Conservation (phyloP, 345 rosid genomes). For the Triadica sebifera region DNA sequence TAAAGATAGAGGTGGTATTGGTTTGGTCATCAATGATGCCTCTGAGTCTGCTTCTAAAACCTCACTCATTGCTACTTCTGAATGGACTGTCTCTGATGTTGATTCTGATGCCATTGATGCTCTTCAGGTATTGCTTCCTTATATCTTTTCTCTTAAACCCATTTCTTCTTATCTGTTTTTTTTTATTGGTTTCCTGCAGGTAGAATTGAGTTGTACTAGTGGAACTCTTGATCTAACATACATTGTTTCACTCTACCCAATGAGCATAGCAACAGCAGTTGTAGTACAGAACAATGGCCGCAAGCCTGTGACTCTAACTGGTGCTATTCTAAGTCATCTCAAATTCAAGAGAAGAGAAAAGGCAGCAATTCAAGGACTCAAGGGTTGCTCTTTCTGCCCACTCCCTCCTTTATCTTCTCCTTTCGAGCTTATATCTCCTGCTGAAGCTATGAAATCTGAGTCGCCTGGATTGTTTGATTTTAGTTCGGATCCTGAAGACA, state of each 20-base stretch:
- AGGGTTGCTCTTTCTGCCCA: slow-evolving; percentile 59
- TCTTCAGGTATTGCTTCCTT: slow-evolving; percentile 54
- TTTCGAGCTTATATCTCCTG: slow-evolving; percentile 69
- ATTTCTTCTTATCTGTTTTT: background rate
- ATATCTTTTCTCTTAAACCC: background rate
- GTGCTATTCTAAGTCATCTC: slow-evolving; percentile 72
- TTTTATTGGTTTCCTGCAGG: slow-evolving; percentile 40
- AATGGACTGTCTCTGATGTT: slow-evolving; percentile 73
- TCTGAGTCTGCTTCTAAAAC: slow-evolving; percentile 50
- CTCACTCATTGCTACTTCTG: slow-evolving; percentile 41
- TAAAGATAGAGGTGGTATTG: slow-evolving; percentile 62
- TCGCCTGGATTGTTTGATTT: slow-evolving; percentile 57
- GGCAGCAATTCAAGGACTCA: slow-evolving; percentile 49
- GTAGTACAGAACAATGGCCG: slow-evolving; percentile 68
- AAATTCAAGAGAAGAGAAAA: slow-evolving; percentile 1
- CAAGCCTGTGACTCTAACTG: slow-evolving; percentile 56
- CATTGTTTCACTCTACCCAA: slow-evolving; percentile 64
- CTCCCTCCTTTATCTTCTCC: slow-evolving; percentile 74
- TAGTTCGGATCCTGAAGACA: slow-evolving; percentile 49
- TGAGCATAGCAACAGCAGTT: slow-evolving; percentile 73
- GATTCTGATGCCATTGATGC: slow-evolving; percentile 91
- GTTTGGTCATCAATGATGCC: slow-evolving; percentile 58
- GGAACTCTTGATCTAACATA: slow-evolving; percentile 66
- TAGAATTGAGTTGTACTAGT: slow-evolving; percentile 60
- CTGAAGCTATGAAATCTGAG: slow-evolving; percentile 77